Percentiles rank a stretch among this genome's conserved stretches.
phyloP scores from a whole-genome alignment of 805 yeast genomes.

The Cyberlindnera amylophila region DNA sequence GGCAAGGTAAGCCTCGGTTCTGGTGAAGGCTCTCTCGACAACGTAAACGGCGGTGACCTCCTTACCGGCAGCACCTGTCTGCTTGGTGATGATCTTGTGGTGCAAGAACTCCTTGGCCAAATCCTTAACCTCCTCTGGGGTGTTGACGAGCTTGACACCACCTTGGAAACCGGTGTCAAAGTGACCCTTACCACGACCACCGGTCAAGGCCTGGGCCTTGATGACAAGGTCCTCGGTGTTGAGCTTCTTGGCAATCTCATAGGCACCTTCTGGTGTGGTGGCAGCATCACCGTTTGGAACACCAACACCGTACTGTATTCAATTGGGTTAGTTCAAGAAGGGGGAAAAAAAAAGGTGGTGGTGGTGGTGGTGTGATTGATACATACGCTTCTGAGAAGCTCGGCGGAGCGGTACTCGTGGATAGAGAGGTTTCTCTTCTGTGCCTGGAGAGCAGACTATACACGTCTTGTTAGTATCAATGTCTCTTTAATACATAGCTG shows the following conservation, averaged over 20 bases:
- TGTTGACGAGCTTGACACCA: constrained; percentile 86
- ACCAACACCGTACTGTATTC: constrained; percentile 78
- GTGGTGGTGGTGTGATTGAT: too few relatives aligned
- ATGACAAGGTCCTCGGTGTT: constrained; percentile 81
- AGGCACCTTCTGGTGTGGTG: constrained; percentile 85
- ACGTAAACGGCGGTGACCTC: constrained; percentile 94
- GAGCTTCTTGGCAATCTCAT: constrained; percentile 70
- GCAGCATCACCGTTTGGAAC: constrained; percentile 93
- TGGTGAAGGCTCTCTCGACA: constrained; percentile 90
- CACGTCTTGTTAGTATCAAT: constrained; percentile 3
- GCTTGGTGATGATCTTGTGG: constrained; percentile 94
- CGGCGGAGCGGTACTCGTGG: constrained; percentile 95
- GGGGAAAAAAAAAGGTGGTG: too few relatives aligned
- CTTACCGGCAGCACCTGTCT: constrained; percentile 96
- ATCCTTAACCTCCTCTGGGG: constrained; percentile 83
- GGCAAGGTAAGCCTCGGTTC: constrained; percentile 93
- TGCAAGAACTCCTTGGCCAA: constrained; percentile 85
- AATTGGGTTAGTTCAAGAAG: too few relatives aligned
- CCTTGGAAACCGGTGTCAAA: constrained; percentile 94
- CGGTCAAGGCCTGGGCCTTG: constrained; percentile 98
- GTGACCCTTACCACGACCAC: constrained; percentile 99
- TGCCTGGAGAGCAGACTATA: constrained; percentile 22
- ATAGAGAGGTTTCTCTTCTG: constrained; percentile 74
- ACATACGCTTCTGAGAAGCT: constrained; percentile 50
- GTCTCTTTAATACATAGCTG: too few relatives aligned